Base-by-base conservation (phyloP, 2,329 filamentous ascomycete species). In the Fusarium incarnatum region DNA sequence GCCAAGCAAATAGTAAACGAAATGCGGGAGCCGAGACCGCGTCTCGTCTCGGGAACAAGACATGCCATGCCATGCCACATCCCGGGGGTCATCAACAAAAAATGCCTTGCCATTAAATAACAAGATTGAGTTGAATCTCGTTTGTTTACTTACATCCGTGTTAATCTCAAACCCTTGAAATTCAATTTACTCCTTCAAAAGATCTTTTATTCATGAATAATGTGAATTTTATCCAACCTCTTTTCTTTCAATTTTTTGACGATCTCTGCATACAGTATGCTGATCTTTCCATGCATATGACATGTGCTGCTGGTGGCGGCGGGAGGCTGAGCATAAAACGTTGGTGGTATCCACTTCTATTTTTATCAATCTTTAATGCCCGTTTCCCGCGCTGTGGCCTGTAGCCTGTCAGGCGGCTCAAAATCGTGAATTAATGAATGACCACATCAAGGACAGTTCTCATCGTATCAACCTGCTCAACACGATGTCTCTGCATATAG, bases 331-430 rank as follows among this genome's bases (percentile, higher is more conserved):
- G 68, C 65, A 66, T 53, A 61, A 58, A 58, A 45, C 46, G 47
- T 49, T 49, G 13, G 18, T 16, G 34, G 45, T 25, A 22, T 30
- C 57, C 56, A 54, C 57, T 60, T 50, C 68, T 71, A 71, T 71
- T 72, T 71, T 69, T 72, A 72, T 72, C 53, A 32, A 20, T 37
- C 20, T 50, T 49, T 65, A 52, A 64, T 70, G 62, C 56, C 61
- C 48, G 47, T 23, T 50, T 50, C 30, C 48, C 48, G 23, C 37
- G 13, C 41, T 23, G 20, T 16, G 10, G 20, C 37, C 41, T 22
- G 20, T 15, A 15, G 20, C 37, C 55, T 42, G 34, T 54, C 23
- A 44, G 42, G 67, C 57, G 63, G 64, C 68, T 71, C 53, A 71
- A 71, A 60, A 57, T 57, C 16, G 20, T 28, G 3, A 30, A 44